Evolutionary conservation across 768 basidiomycete species (phyloP), one percentile per base, ranked within the genome.

Genomic region (Sarcomyxa edulis): DNA sequence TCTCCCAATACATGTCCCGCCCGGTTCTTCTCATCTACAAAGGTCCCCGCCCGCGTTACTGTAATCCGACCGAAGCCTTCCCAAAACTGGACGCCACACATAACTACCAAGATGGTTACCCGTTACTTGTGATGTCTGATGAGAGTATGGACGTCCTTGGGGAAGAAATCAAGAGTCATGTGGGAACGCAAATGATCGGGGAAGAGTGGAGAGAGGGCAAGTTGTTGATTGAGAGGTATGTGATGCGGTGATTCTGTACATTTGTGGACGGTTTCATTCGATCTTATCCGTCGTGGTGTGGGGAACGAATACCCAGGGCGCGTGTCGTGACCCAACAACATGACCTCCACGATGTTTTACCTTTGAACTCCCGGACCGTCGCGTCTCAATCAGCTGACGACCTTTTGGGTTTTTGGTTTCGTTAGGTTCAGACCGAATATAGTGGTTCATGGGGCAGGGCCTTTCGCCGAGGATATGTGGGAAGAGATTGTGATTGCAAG

Each of bases 401-500:
- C 12, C 38, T n/a, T 15, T 42, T 32, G 44, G 31, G 40, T 41
- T 33, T 35, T 41, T 34, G 23, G n/a, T 11, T 15, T 16, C 38
- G 28, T 15, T 48, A 86, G 85, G 50, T 90, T 87, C 62, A 64
- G 86, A 35, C 85, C 86, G 0, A 90, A 89, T 51, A 78, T 90
- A 35, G 71, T 88, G 6, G 54, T 88, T 47, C 62, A 61, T 38
- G 86, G 86, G 12, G 81, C 73, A 2, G 70, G 69, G 3, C 74
- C 85, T 4, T 90, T 85, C 53, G 71, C 75, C 7, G 86, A 90
- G 54, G 86, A 90, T 48, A 55, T 64, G 25, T 78, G 83, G 73
- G 72, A 76, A 42, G 76, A 78, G 53, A 71, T 88, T 26, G 47
- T 56, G 4, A 68, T 85, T 48, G 34, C 51, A 56, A 34, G 50